Evolutionary conservation across 139 green algal species (phyloP).

Genomic region (Chlamydomonas sp.): DNA sequence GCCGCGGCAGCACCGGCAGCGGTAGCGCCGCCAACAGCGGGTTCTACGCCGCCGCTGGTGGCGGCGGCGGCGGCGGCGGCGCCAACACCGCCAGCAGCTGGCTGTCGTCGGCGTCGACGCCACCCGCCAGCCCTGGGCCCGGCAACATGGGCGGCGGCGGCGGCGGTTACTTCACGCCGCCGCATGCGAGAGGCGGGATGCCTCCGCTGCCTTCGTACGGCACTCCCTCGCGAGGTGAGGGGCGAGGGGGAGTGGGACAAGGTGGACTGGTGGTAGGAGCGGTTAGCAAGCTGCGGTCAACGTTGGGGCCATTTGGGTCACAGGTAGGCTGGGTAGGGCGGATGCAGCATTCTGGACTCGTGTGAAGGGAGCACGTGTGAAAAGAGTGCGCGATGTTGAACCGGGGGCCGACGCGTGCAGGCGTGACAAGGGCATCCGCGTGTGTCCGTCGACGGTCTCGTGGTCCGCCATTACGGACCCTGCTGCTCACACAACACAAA

Average conservation of each 20-base stretch:
- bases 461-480: no score
- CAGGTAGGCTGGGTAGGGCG: no score
- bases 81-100: neutral
- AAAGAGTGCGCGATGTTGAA: no score
- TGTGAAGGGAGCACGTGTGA: no score
- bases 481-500: no score
- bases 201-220: neutral
- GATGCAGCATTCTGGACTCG: no score
- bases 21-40: neutral
- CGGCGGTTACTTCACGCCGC: constrained; percentile 20
- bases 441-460: no score
- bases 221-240: constrained; percentile 14
- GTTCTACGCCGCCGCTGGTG: neutral
- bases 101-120: neutral
- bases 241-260: neutral
- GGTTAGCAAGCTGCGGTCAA: neutral
- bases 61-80: constrained; percentile 1
- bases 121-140: constrained; percentile 1
- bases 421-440: no score
- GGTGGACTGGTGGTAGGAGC: neutral
- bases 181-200: neutral
- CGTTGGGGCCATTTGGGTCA: no score
- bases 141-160: neutral
- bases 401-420: no score
- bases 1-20: no score